Conservation (phyloP, 768 basidiomycete genomes). For the Boletus fagicola region DNA sequence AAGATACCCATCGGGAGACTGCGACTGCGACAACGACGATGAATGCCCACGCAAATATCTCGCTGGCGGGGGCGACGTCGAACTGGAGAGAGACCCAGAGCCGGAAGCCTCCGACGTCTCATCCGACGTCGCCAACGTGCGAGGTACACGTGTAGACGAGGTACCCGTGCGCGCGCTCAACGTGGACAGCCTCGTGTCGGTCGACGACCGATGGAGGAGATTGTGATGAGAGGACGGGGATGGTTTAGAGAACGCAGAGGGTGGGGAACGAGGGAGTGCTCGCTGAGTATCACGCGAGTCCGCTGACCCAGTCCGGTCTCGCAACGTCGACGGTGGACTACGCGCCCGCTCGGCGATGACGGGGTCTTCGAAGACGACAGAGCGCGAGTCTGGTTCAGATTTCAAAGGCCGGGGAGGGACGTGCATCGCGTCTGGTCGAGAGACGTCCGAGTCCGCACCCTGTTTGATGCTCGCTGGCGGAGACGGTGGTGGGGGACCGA, state of each 20-base stretch:
- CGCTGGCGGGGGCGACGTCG: slow-evolving; percentile 19
- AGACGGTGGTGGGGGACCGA: slow-evolving; percentile 61
- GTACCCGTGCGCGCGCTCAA: slow-evolving; percentile 23
- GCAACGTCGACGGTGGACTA: slow-evolving; percentile 19
- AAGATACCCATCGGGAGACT: slow-evolving; percentile 46
- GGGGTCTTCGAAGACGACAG: slow-evolving; percentile 37
- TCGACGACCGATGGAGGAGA: slow-evolving; percentile 46
- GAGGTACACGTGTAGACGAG: slow-evolving; percentile 20
- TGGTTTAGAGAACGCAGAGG: slow-evolving; percentile 22
- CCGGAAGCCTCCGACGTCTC: slow-evolving; percentile 14
- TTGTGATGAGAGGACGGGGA: slow-evolving; percentile 21
- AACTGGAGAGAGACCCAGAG: slow-evolving; percentile 17
- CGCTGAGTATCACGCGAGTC: slow-evolving; percentile 29
- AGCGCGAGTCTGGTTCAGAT: slow-evolving; percentile 23
- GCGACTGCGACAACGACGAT: slow-evolving; percentile 27
- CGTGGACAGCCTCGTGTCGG: slow-evolving; percentile 46
- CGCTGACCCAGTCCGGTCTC: slow-evolving; percentile 30
- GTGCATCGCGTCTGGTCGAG: slow-evolving; percentile 31
- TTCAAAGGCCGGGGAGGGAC: slow-evolving; percentile 22
- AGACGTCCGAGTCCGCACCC: slow-evolving; percentile 9
- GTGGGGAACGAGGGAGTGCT: slow-evolving; percentile 18
- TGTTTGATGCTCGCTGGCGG: slow-evolving; percentile 43
- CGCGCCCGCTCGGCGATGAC: slow-evolving; percentile 20
- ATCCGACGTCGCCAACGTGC: slow-evolving; percentile 14
- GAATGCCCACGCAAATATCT: slow-evolving; percentile 21